These are phyloP conservation scores for Collariella sp. DNA, from an alignment of 495 filamentous ascomycete genomes.

Conservation along the genomic window DNA sequence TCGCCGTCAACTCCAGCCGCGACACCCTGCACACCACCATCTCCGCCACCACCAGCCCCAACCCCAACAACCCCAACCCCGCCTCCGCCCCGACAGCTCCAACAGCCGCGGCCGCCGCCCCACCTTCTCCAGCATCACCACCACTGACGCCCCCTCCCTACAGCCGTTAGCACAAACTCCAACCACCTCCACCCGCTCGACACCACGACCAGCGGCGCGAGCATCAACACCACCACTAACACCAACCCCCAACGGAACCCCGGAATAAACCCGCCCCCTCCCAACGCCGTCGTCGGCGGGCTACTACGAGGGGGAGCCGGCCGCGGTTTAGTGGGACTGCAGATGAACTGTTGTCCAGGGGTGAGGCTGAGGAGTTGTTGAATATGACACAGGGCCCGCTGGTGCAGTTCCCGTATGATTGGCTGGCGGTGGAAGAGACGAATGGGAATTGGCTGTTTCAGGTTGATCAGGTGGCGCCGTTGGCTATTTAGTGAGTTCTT, in stretches of 20 bases:
- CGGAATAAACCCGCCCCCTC: conserved; percentile 24
- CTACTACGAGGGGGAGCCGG: conserved; percentile 66
- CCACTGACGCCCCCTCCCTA: conserved; percentile 32
- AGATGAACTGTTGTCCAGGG: conserved; percentile 59
- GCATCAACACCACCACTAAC: too few species aligned
- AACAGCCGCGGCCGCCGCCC: conserved; percentile 34
- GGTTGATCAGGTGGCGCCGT: conserved; percentile 86
- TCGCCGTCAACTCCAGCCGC: conserved; percentile 11
- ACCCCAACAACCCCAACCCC: not conserved
- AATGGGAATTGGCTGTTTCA: conserved; percentile 96
- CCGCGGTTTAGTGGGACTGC: conserved; percentile 54
- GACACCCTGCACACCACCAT: conserved; percentile 7
- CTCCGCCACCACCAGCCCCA: conserved; percentile 3
- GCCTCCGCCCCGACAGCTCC: conserved; percentile 15
- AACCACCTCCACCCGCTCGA: conserved; percentile 5
- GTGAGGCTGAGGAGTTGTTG: conserved; percentile 72
- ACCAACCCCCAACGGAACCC: not conserved
- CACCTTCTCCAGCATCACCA: conserved; percentile 40
- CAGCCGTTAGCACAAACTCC: conserved; percentile 17
- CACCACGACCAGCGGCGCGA: too few species aligned
- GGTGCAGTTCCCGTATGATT: conserved; percentile 90
- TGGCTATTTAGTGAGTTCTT: conserved; percentile 89
- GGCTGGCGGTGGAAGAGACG: conserved; percentile 82
- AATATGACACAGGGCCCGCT: conserved; percentile 78
- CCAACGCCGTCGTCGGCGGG: conserved; percentile 51